A percentile compares a stretch with the other conserved stretches of the same genome.
These are phyloP conservation scores for Yamadazyma triangularis DNA, from an alignment of 1,139 yeast species.

Conservation along the genomic window DNA sequence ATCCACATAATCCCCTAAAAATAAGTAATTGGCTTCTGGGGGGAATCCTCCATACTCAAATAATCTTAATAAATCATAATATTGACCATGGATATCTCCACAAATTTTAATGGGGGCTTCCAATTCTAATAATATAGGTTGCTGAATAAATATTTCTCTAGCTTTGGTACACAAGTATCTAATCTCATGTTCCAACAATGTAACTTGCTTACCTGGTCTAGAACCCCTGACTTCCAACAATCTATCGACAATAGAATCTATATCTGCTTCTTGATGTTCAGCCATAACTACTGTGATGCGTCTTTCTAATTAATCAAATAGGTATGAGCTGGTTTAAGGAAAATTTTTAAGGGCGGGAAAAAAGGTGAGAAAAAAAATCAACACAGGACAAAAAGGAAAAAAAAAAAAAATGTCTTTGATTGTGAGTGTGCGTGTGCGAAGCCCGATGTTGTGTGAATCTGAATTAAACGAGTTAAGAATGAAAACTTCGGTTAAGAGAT, in stretches of 20 bases:
- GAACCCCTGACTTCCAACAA: slow-evolving; percentile 96
- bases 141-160: slow-evolving; percentile 95
- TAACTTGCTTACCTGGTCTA: slow-evolving; percentile 96
- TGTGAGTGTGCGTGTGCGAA: too few species aligned
- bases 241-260: slow-evolving; percentile 96
- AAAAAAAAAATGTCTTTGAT: too few species aligned
- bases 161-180: slow-evolving; percentile 96
- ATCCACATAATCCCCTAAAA: slow-evolving; percentile 95
- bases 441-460: too few species aligned
- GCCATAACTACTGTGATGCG: slow-evolving; percentile 20
- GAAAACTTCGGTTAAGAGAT: too few species aligned
- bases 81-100: slow-evolving; percentile 98
- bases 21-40: slow-evolving; percentile 95
- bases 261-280: slow-evolving; percentile 85
- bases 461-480: too few species aligned
- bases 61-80: slow-evolving; percentile 88
- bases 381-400: neutral
- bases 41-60: slow-evolving; percentile 99
- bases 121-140: slow-evolving; percentile 89
- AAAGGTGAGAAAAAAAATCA: neutral
- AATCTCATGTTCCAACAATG: slow-evolving; percentile 89
- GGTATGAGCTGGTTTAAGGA: neutral
- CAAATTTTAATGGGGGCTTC: slow-evolving; percentile 95
- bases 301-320: neutral
- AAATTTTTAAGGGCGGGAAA: slow-evolving; percentile 1